Evolutionary conservation across 1,139 yeast species (phyloP).

Genomic region (Barnettozyma hawaiiensis): DNA sequence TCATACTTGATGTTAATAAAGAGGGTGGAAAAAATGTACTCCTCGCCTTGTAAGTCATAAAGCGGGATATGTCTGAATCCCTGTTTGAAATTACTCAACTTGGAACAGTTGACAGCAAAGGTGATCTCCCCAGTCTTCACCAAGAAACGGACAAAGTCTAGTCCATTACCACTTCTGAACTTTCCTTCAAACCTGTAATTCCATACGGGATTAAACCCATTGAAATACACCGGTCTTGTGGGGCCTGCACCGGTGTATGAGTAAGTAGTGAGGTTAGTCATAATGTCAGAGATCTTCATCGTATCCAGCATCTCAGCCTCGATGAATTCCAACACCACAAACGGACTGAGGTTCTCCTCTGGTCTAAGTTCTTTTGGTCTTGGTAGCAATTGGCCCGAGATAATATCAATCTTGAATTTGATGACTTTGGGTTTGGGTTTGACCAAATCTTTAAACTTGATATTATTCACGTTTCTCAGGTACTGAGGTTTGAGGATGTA

Average conservation of each 20-base stretch:
- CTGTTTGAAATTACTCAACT: conserved; percentile 50
- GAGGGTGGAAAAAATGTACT: conserved; percentile 69
- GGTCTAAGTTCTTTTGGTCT: conserved; percentile 46
- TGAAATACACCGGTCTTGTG: conserved; percentile 32
- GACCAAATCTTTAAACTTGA: conserved; percentile 24
- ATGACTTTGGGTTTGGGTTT: conserved; percentile 18
- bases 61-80: conserved; percentile 83
- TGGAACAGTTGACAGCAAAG: conserved; percentile 56
- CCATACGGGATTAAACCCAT: conserved; percentile 90
- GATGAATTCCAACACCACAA: conserved; percentile 20
- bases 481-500: conserved; percentile 68
- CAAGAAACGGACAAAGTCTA: conserved; percentile 48
- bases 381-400: conserved; percentile 86
- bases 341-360: conserved; percentile 26
- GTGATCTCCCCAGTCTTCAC: conserved; percentile 38
- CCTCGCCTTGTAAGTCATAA: conserved; percentile 74
- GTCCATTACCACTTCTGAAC: conserved; percentile 35
- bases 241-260: conserved; percentile 8
- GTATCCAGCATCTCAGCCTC: conserved; percentile 15
- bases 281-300: conserved; percentile 16
- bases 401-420: conserved; percentile 40
- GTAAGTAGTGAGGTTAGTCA: conserved; percentile 1
- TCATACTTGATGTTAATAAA: conserved; percentile 48
- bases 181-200: conserved; percentile 45
- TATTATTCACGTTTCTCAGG: conserved; percentile 25